Evolutionary conservation across 768 basidiomycete genomes (phyloP), one percentile per base, ranked within the genome.

Genomic region (Russula dissimulans): DNA sequence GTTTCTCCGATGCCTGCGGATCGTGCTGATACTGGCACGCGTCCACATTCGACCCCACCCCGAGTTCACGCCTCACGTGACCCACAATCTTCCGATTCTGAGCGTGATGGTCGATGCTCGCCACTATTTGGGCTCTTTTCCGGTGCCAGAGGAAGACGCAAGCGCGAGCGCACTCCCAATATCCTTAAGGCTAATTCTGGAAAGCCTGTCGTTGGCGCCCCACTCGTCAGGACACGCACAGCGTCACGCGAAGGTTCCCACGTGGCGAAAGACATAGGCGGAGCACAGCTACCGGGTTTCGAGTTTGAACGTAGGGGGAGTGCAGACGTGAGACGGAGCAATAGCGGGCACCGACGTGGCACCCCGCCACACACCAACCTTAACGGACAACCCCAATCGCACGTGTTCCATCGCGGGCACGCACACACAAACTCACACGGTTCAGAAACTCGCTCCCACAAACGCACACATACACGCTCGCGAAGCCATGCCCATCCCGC

Each of bases 41-140:
- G 62, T 9, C 54, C 64, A 41, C 64, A 47, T 54, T 69, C 56
- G 32, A 65, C 62, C 18, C 70, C 47, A 54, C 68, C 39, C 59
- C 63, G n/a, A 48, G 61, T 39, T 56, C 63, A 53, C 54, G 57
- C 34, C 36, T 57, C 43, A 54, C 26, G 58, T 62, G 53, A 54
- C 43, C n/a, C 26, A 32, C 50, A 60, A 54, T 56, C 56, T 32
- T 48, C 63, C 48, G 59, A 62, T 54, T 43, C 57, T 41, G 65
- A 70, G 57, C 66, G 65, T 59, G 67, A 63, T 36, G 72, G 71
- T 15, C 63, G 72, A 42, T 73, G 72, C 60, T 73, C 72, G n/a
- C 72, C 72, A 9, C 56, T 73, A 5, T 67, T 72, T 49, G 69
- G 70, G 5, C 58, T 71, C 17, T 65, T 67, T 31, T 63, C 69